Conservation (phyloP, 108 stramenopile species). For the Skeletonema tropicum region DNA sequence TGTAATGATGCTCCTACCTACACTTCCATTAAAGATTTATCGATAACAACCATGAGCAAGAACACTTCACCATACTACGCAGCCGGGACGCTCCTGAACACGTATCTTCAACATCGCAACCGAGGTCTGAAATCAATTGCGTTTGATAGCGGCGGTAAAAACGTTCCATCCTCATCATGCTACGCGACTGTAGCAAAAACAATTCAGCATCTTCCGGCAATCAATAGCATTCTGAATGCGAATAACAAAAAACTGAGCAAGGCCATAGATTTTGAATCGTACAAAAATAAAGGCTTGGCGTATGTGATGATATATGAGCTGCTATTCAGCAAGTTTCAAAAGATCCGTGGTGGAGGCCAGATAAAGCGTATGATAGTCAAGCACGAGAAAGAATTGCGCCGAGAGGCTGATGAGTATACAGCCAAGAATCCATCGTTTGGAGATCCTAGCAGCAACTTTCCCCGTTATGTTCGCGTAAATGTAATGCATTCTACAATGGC, state of each 20-base stretch:
- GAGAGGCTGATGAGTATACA: conserved; percentile 30
- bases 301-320: conserved; percentile 88
- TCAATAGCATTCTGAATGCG: conserved; percentile 35
- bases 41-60: conserved; percentile 25
- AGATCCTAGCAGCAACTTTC: conserved; percentile 44
- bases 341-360: conserved; percentile 83
- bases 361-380: conserved; percentile 81
- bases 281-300: conserved; percentile 59
- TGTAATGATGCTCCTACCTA: too few relatives aligned
- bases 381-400: conserved; percentile 54
- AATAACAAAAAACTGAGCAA: conserved; percentile 38
- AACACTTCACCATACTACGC: conserved; percentile 43
- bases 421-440: not conserved
- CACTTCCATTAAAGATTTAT: too few relatives aligned
- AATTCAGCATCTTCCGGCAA: conserved; percentile 42
- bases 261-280: conserved; percentile 38
- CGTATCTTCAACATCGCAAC: conserved; percentile 22
- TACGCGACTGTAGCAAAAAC: conserved; percentile 55
- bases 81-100: conserved; percentile 36
- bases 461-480: conserved; percentile 88
- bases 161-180: conserved; percentile 33
- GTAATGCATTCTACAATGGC: conserved; percentile 53
- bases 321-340: conserved; percentile 76
- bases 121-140: conserved; percentile 49
- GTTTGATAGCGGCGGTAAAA: conserved; percentile 32